phyloP scores from a whole-genome alignment of 352 stramenopile genomes.

The Thraustochytrium sp. region DNA sequence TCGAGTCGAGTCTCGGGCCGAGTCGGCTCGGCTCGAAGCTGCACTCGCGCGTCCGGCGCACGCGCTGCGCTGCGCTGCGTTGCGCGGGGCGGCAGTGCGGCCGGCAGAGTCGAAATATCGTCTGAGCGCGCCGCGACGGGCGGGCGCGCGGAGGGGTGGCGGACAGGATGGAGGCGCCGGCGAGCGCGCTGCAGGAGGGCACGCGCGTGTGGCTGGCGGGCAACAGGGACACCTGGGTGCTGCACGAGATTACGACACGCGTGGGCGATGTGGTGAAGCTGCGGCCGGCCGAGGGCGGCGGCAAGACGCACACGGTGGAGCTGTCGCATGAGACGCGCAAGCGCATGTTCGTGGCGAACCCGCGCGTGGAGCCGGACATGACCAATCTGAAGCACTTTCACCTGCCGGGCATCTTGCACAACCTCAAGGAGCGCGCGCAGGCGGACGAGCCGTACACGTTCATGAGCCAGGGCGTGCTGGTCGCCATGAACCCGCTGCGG shows the following conservation, averaged over 20 bases:
- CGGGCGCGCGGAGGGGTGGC: neutral
- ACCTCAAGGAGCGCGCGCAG: constrained; percentile 72
- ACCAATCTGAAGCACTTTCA: constrained; percentile 81
- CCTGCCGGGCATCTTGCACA: constrained; percentile 74
- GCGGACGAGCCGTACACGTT: constrained; percentile 82
- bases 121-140: neutral
- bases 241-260: neutral
- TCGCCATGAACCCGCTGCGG: constrained; percentile 81
- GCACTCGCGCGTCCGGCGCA: too few species aligned
- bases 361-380: constrained; percentile 62
- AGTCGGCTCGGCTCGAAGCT: too few species aligned
- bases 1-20: too few species aligned
- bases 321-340: neutral
- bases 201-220: neutral
- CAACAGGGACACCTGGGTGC: neutral
- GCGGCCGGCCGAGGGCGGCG: neutral
- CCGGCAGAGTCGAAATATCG: too few species aligned
- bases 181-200: neutral
- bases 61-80: too few species aligned
- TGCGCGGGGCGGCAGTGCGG: too few species aligned
- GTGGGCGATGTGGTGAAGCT: neutral
- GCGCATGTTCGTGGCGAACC: constrained; percentile 19
- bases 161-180: neutral
- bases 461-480: constrained; percentile 81
- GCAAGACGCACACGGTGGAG: neutral